These are phyloP conservation scores for Tetradesmus obliquus DNA, from an alignment of 139 green algal genomes.

Conservation along the genomic window DNA sequence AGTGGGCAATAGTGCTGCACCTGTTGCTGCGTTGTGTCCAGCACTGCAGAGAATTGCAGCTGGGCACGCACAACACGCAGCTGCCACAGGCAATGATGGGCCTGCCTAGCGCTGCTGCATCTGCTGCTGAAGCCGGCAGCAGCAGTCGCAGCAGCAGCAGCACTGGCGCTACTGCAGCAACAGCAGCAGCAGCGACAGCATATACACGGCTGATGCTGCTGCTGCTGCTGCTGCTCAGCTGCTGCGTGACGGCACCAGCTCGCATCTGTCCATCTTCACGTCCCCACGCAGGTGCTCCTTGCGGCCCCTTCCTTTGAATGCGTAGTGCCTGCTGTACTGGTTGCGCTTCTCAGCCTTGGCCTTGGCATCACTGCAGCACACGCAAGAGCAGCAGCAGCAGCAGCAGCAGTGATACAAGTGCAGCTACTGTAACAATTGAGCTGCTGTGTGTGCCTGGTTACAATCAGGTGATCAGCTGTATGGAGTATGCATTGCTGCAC, in stretches of 20 bases:
- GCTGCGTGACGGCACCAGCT: conserved; percentile 52
- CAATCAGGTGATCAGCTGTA: background rate
- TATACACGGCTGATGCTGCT: background rate
- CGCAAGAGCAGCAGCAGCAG: background rate
- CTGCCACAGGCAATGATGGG: background rate
- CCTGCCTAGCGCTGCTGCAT: background rate
- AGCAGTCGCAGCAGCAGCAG: background rate
- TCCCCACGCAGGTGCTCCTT: conserved; percentile 58
- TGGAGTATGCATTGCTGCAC: no score
- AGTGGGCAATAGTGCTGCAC: background rate
- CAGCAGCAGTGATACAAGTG: background rate
- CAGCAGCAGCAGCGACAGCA: conserved; percentile 8
- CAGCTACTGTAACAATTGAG: background rate
- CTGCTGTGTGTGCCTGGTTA: background rate
- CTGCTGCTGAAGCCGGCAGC: background rate
- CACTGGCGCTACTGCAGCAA: background rate
- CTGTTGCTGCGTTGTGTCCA: background rate
- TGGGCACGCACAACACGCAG: background rate
- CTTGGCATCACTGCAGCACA: conserved; percentile 59
- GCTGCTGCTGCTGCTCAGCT: conserved; percentile 29
- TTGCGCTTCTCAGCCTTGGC: conserved; percentile 62
- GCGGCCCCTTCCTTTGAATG: conserved; percentile 67
- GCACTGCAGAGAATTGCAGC: background rate
- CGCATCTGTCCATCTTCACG: conserved; percentile 58
- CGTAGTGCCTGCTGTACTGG: conserved; percentile 68